These are phyloP conservation scores for Mycena sp. DNA, from an alignment of 1,284 basidiomycete genomes.

Conservation along the genomic window DNA sequence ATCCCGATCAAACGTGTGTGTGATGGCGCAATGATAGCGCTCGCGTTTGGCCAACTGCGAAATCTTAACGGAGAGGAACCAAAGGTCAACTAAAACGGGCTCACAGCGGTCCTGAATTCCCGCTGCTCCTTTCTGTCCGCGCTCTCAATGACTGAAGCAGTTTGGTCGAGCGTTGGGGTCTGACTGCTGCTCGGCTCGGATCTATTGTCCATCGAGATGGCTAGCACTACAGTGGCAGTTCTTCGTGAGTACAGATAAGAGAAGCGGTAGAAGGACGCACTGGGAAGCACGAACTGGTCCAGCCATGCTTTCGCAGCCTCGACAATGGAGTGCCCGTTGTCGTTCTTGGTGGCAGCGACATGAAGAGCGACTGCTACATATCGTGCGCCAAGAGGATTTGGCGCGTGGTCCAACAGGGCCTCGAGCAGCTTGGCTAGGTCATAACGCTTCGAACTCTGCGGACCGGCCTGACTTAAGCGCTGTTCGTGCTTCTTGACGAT, in stretches of 20 bases:
- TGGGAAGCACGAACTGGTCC: too few relatives aligned
- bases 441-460: neutral
- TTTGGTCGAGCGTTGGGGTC: too few relatives aligned
- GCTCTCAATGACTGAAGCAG: too few relatives aligned
- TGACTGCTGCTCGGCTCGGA: too few relatives aligned
- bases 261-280: neutral
- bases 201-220: neutral
- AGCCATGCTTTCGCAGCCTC: slow-evolving; percentile 12
- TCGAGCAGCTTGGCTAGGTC: slow-evolving; percentile 6
- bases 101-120: too few relatives aligned
- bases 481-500: slow-evolving; percentile 6
- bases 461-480: neutral
- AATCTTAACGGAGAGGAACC: too few relatives aligned
- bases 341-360: slow-evolving; percentile 10
- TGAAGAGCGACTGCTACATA: slow-evolving; percentile 13
- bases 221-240: neutral
- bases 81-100: too few relatives aligned
- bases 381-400: slow-evolving; percentile 4
- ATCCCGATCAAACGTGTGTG: neutral
- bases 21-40: slow-evolving; percentile 5
- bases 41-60: slow-evolving; percentile 17
- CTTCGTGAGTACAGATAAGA: neutral
- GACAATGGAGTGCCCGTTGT: slow-evolving; percentile 3
- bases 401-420: slow-evolving; percentile 2
- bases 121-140: too few relatives aligned